Evolutionary conservation across 225 moss, liverwort and hornwort species (phyloP).

Genomic region (Neckera pumila): DNA sequence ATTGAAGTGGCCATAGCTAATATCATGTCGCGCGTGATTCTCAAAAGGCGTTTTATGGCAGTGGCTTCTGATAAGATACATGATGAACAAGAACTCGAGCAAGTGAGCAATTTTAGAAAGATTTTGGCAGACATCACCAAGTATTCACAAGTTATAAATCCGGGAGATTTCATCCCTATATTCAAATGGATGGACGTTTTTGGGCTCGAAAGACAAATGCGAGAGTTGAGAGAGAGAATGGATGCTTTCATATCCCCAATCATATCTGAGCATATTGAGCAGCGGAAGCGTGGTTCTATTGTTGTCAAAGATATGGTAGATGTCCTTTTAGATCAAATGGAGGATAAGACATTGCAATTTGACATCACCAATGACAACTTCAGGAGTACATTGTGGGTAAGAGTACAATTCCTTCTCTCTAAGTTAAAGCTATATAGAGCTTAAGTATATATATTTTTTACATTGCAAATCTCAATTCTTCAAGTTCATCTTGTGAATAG

Average conservation of each 20-base stretch:
- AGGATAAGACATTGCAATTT: not conserved
- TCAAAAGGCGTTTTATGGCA: not conserved
- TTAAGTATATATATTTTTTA: not conserved
- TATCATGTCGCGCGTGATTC: not conserved
- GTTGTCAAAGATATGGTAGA: not conserved
- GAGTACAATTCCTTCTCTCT: not conserved
- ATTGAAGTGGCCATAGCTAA: not conserved
- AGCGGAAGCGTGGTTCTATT: not conserved
- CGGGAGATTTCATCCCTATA: not conserved
- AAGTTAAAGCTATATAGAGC: fast-evolving
- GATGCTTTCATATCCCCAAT: not conserved
- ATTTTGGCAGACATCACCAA: not conserved
- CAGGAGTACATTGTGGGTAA: not conserved
- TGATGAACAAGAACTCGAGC: not conserved
- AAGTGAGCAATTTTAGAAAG: not conserved
- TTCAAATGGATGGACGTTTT: not conserved
- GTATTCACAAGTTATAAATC: not conserved
- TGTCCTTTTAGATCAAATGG: not conserved
- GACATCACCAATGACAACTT: not conserved
- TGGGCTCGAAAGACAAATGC: not conserved
- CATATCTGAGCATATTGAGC: not conserved
- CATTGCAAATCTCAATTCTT: not conserved
- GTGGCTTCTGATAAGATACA: fast-evolving
- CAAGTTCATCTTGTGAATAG: not conserved
- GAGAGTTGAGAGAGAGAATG: not conserved